Evolutionary conservation across 495 filamentous ascomycete genomes (phyloP).

Genomic region (Clavariopsis aquatica): DNA sequence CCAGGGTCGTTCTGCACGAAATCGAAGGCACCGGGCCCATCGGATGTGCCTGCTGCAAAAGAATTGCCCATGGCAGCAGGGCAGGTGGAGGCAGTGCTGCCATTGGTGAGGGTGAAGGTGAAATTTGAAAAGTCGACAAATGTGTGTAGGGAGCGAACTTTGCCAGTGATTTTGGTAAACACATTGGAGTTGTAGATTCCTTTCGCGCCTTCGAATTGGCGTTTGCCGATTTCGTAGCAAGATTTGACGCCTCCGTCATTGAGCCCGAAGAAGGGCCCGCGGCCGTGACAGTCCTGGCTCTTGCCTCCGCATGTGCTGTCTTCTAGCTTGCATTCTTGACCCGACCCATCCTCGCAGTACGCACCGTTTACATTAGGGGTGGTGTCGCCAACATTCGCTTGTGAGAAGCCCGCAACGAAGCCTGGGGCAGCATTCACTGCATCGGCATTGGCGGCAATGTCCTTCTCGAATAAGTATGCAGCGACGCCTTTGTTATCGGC

Average conservation of each 20-base stretch:
- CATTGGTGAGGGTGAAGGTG: conserved; percentile 73
- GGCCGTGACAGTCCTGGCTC: conserved; percentile 77
- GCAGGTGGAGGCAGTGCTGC: conserved; percentile 71
- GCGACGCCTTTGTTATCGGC: conserved; percentile 98
- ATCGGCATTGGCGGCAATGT: conserved; percentile 55
- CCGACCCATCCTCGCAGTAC: conserved; percentile 47
- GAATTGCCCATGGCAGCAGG: conserved; percentile 91
- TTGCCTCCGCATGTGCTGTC: conserved; percentile 67
- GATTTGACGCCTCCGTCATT: conserved; percentile 47
- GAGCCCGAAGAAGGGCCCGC: conserved; percentile 75
- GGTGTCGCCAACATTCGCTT: conserved; percentile 92
- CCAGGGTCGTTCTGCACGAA: conserved; percentile 84
- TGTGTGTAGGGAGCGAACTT: conserved; percentile 44
- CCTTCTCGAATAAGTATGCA: conserved; percentile 80
- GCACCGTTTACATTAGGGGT: conserved; percentile 81
- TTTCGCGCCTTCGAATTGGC: conserved; percentile 44
- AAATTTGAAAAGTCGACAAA: conserved; percentile 64
- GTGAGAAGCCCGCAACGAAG: conserved; percentile 94
- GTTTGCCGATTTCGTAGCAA: conserved; percentile 48
- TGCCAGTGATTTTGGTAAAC: conserved; percentile 42
- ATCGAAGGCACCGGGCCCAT: conserved; percentile 90
- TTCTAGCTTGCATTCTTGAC: conserved; percentile 46
- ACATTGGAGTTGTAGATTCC: conserved; percentile 36
- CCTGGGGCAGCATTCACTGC: conserved; percentile 51
- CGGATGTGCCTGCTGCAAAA: conserved; percentile 92